Evolutionary conservation across 352 stramenopile species (phyloP), one percentile per base, ranked within the genome.

Genomic region (Phytophthora pseudosyringae): DNA sequence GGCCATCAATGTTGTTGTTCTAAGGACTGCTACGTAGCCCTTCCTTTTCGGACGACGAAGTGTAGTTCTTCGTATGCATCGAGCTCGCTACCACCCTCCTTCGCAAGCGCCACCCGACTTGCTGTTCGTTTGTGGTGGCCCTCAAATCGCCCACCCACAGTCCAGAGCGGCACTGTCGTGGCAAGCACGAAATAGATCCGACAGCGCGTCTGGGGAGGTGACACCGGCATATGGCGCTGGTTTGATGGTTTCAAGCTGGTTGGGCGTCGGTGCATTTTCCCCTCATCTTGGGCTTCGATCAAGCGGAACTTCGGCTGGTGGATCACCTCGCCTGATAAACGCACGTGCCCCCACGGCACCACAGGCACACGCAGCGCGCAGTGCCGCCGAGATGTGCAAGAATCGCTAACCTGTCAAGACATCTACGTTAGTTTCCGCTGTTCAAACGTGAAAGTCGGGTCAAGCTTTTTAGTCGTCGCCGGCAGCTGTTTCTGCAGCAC

Each of bases 371-470:
- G 39, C 28, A 59, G 50, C 28, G 40, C 11, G 28, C 28, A 47
- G 38, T 40, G 15, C 40, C 38, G 8, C 28, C 40, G 29, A 51
- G 39, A 66, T 66, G 52, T 66, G 58, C 15, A 18, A n/a, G n/a
- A n/a, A n/a, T n/a, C n/a, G 38, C 36, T 29, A 16, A 9, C 10
- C 36, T 57, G 15, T 57, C 33, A 61, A 40, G 18, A 63, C 61
- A 69, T 69, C 61, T 40, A 10, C 31, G 61, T 64, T 35, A 64
- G 61, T 49, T 64, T 69, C 64, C 33, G 44, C 41, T 43, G 25
- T 35, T n/a, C n/a, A n/a, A n/a, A n/a, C n/a, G n/a, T 46, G 13
- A 46, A 66, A 61, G 47, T 59, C 40, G n/a, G 31, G 49, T 32
- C 25, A 5, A 9, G 9, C 11, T 21, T 69, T 69, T 69, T 52